Conservation (phyloP, 768 basidiomycete species). For the Auriscalpium vulgare region DNA sequence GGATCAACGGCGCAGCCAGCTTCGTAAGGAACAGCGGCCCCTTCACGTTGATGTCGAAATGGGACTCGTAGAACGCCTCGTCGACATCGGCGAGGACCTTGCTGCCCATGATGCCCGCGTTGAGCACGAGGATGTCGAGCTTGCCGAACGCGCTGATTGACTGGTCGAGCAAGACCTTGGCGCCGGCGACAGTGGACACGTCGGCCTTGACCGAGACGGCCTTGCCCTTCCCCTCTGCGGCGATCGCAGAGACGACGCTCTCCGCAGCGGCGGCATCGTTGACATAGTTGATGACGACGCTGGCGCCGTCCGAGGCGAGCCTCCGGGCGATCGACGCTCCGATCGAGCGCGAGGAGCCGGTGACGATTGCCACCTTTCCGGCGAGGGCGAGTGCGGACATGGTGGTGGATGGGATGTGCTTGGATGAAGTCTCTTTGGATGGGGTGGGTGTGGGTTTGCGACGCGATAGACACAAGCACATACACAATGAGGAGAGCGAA, state of each 20-base stretch:
- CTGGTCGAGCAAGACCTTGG: slow-evolving; percentile 38
- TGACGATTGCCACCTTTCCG: slow-evolving; percentile 41
- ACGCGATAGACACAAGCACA: no score
- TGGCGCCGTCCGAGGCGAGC: slow-evolving; percentile 49
- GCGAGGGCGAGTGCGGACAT: neutral
- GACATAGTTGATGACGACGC: slow-evolving; percentile 51
- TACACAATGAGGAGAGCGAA: no score
- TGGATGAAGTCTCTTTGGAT: no score
- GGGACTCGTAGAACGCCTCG: slow-evolving; percentile 42
- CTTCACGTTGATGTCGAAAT: slow-evolving; percentile 51
- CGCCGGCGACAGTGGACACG: slow-evolving; percentile 39
- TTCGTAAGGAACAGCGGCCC: slow-evolving; percentile 50
- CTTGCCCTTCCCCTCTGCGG: slow-evolving; percentile 30
- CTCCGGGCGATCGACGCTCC: slow-evolving; percentile 47
- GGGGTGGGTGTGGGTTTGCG: no score
- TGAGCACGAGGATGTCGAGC: slow-evolving; percentile 52
- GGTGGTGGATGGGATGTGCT: no score
- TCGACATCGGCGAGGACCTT: slow-evolving; percentile 43
- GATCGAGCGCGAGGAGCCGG: slow-evolving; percentile 55
- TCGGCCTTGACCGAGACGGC: slow-evolving; percentile 50
- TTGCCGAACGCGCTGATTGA: slow-evolving; percentile 41
- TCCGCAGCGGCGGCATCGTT: slow-evolving; percentile 33
- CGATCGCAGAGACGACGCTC: slow-evolving; percentile 40
- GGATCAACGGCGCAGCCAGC: slow-evolving; percentile 34
- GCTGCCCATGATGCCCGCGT: slow-evolving; percentile 50